Evolutionary conservation across 768 basidiomycete genomes (phyloP), one percentile per base, ranked within the genome.

Genomic region (Antrodiella citrinella): DNA sequence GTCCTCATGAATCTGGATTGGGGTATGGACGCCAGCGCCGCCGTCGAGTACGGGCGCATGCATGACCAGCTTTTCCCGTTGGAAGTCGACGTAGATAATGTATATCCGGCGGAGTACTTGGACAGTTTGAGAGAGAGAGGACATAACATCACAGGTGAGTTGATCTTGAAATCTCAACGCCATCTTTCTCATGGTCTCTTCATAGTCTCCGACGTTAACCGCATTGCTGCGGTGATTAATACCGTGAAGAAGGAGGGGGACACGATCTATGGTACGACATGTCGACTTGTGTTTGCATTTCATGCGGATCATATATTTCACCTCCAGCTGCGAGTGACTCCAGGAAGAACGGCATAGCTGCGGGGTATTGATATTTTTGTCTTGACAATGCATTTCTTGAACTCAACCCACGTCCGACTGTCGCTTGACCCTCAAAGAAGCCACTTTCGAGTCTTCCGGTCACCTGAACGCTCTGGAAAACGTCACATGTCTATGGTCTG

Each of bases 341-440:
- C 18, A 77, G 92, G 62, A 95, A 94, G 72, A 87, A 91, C 55
- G 92, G 92, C n/a, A 76, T 92, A 39, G 88, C 93, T 3, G 82
- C 87, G 44, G 93, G 87, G 2, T 94, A 93, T 67, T 91, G n/a
- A n/a, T n/a, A n/a, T n/a, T n/a, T n/a, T n/a, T n/a, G n/a, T n/a
- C n/a, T n/a, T n/a, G n/a, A n/a, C n/a, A n/a, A n/a, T n/a, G n/a
- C n/a, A n/a, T n/a, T n/a, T n/a, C n/a, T n/a, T n/a, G n/a, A n/a
- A n/a, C n/a, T n/a, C n/a, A n/a, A n/a, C n/a, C n/a, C n/a, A n/a
- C n/a, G n/a, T n/a, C n/a, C n/a, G n/a, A n/a, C n/a, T n/a, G n/a
- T n/a, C n/a, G n/a, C n/a, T n/a, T n/a, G n/a, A n/a, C n/a, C n/a
- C n/a, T n/a, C n/a, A n/a, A n/a, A n/a, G n/a, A n/a, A n/a, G n/a